Percentiles rank a stretch among this genome's conserved stretches.
Conservation (phyloP, 2,329 filamentous ascomycete species). For the Colletotrichum somersetense region DNA sequence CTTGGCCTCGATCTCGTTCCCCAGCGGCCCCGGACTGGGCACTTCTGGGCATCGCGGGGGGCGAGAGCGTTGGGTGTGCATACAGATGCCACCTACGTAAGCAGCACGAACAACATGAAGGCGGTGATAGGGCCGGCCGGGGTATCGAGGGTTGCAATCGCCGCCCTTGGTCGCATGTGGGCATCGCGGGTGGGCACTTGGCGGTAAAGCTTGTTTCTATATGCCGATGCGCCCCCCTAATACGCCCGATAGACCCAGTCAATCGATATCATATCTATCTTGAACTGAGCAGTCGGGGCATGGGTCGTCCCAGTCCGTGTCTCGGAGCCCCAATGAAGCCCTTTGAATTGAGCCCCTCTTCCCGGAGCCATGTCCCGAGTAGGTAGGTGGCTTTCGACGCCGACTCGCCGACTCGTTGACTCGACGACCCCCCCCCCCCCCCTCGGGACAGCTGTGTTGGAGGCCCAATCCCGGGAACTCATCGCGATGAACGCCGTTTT, state of each 20-base stretch:
- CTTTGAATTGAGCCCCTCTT: neutral
- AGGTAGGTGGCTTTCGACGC: conserved; percentile 38
- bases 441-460: neutral
- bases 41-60: conserved; percentile 11
- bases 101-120: too few relatives aligned
- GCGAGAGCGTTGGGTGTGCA: too few relatives aligned
- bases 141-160: conserved; percentile 18
- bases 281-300: neutral
- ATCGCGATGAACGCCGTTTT: conserved; percentile 16
- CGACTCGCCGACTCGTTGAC: conserved; percentile 9
- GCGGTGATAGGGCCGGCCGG: neutral
- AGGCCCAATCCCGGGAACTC: conserved; percentile 10
- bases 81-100: too few relatives aligned
- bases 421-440: too few relatives aligned
- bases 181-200: conserved; percentile 37
- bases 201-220: conserved; percentile 41
- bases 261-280: too few relatives aligned
- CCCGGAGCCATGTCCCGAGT: conserved; percentile 39
- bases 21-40: conserved; percentile 35
- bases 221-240: conserved; percentile 28
- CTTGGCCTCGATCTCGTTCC: conserved; percentile 37
- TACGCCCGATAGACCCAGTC: too few relatives aligned
- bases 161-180: conserved; percentile 27
- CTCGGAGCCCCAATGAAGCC: conserved; percentile 21
- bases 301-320: conserved; percentile 18